Evolutionary conservation across 139 green algal genomes (phyloP), one percentile per base, ranked within the genome.

Genomic region (Desmodesmus armatus): DNA sequence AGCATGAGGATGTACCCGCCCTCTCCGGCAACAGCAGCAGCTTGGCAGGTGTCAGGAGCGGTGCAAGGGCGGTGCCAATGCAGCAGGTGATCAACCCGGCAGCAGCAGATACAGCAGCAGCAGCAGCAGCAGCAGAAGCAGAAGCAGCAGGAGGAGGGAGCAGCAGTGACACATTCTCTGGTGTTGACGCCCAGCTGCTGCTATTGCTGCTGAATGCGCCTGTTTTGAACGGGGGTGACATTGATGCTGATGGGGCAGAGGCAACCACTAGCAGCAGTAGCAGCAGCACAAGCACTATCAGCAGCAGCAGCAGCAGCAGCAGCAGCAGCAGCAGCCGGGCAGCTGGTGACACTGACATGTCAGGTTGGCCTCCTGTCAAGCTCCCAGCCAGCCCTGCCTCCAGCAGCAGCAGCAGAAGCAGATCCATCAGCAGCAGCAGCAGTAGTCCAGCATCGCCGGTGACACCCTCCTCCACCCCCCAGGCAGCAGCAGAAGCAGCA

Each of bases 91-190:
- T n/a, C 53, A n/a, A 65, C 19, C 19, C 66, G 49, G 31, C 60
- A 74, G 77, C 77, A 63, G 55, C 77, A 83, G 76, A 33, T 60
- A 37, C 77, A 83, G 29, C 73, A 47, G 77, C 58, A 83, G 37
- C 58, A 83, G 73, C 73, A 80, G 73, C 49, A 43, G 67, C 19
- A 75, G 9, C 35, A 55, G 40, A 33, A 77, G 77, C 33, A 58
- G 35, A 37, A 83, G 77, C 77, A 83, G 35, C 58, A 62, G 33
- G 55, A 23, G n/a, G 33, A 23, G 29, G 31, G 19, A 27, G 27
- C n/a, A 70, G 74, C 49, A 4, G 5, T 27, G 76, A 49, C 27
- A 39, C 65, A 41, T 77, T 75, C 29, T 44, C 39, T 51, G 55
- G 63, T 13, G 49, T 63, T 37, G 78, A 84, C 25, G 78, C 62